Base-by-base conservation (phyloP, 1,284 basidiomycete genomes). In the Trametes polyzona region DNA sequence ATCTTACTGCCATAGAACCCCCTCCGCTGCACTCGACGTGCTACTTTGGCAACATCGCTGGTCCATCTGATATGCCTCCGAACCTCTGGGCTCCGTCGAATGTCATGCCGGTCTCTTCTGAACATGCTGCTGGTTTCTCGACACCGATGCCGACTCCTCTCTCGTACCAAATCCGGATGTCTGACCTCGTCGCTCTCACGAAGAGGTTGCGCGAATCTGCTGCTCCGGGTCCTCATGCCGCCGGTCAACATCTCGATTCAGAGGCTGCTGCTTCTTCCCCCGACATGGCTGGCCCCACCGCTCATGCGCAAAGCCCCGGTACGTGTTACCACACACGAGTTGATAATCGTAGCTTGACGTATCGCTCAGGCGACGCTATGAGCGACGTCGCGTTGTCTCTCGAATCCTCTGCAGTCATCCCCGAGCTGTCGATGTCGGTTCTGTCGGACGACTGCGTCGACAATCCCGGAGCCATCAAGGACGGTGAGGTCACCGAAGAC, bases 161-260 rank as follows among this genome's bases (percentile, higher is more conserved):
- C 4, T 56, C 63, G 0, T 68, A 57, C 58, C 60, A 58, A 36
- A 59, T 60, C 40, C 58, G 44, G 9, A 24, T 60, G 27, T 58
- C 57, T 29, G 65, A 65, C 50, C 26, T 68, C 10, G 40, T 62
- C 1, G 46, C 55, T 12, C 17, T 62, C 49, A 62, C 63, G n/a
- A 64, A 52, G 37, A 50, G 54, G 32, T 40, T 62, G 0, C 53
- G 41, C 14, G 17, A 47, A 21, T n/a, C 33, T 12, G 33, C 4
- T 12, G 33, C 33, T 14, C 8, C 30, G 30, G 33, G n/a, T n/a
- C n/a, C n/a, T n/a, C n/a, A n/a, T n/a, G n/a, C n/a, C n/a, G n/a
- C n/a, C n/a, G n/a, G n/a, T n/a, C n/a, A n/a, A n/a, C n/a, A n/a
- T n/a, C n/a, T n/a, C 8, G 24, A 9, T n/a, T 5, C 17, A 2